Conservation (phyloP, 2,329 filamentous ascomycete species). For the Fusarium heterosporum region DNA sequence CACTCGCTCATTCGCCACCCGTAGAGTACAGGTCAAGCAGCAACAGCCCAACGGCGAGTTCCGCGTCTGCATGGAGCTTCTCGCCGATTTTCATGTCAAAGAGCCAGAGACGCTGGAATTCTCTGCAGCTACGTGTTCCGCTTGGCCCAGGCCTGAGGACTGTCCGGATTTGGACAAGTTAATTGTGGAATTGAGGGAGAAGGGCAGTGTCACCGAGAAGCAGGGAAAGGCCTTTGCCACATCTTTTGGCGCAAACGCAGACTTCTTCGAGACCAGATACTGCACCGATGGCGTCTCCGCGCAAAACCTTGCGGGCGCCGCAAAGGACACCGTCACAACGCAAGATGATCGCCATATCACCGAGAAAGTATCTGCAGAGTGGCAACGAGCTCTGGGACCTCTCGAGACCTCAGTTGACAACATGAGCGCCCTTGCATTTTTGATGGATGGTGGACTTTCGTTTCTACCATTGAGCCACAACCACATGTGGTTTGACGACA, state of each 20-base stretch:
- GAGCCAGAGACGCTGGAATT: slow-evolving; percentile 55
- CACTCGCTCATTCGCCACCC: slow-evolving; percentile 61
- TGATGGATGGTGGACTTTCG: slow-evolving; percentile 58
- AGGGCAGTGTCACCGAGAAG: slow-evolving; percentile 44
- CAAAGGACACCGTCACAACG: slow-evolving; percentile 55
- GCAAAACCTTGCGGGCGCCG: slow-evolving; percentile 58
- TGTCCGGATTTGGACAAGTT: slow-evolving; percentile 31
- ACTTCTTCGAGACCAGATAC: slow-evolving; percentile 52
- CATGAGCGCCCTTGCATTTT: slow-evolving; percentile 55
- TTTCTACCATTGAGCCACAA: slow-evolving; percentile 59
- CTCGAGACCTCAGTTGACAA: slow-evolving; percentile 50
- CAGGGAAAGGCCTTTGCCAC: slow-evolving; percentile 39
- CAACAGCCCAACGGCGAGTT: slow-evolving; percentile 50
- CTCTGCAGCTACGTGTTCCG: slow-evolving; percentile 50
- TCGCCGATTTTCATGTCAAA: slow-evolving; percentile 60
- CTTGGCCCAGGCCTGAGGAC: slow-evolving; percentile 49
- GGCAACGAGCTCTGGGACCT: slow-evolving; percentile 48
- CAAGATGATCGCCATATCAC: slow-evolving; percentile 50
- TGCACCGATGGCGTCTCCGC: slow-evolving; percentile 56
- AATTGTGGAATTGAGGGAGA: slow-evolving; percentile 28
- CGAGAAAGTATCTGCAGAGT: slow-evolving; percentile 56
- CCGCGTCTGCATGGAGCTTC: slow-evolving; percentile 56
- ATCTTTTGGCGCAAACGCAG: slow-evolving; percentile 47
- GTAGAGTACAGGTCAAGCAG: slow-evolving; percentile 60
- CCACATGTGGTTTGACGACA: slow-evolving; percentile 58